A percentile compares a stretch with the other conserved stretches of the same genome.
Conservation (phyloP, 257 asterid genomes). For the Solanum stenotomum region DNA sequence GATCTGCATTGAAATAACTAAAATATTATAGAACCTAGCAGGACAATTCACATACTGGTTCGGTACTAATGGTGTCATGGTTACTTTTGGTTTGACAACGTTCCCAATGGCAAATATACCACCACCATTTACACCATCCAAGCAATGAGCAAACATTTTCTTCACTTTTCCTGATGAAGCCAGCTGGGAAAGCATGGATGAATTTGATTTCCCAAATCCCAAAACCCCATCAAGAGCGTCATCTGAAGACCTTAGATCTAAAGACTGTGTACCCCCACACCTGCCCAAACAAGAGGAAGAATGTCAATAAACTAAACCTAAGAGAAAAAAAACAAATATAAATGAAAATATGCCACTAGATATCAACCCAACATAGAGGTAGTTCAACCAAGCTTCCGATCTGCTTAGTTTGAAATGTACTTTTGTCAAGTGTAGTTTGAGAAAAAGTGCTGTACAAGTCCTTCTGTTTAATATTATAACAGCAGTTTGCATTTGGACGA, state of each 20-base stretch:
- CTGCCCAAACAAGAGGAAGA: slow-evolving; percentile 32
- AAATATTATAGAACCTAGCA: slow-evolving; percentile 1
- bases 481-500: not conserved
- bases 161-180: slow-evolving; percentile 85
- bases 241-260: slow-evolving; percentile 67
- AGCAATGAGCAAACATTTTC: slow-evolving; percentile 98
- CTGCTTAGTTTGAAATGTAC: not conserved
- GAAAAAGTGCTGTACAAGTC: not conserved
- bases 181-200: slow-evolving; percentile 94
- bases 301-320: not conserved
- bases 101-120: slow-evolving; percentile 99
- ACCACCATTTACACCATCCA: slow-evolving; percentile 96
- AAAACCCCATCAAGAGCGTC: slow-evolving; percentile 96
- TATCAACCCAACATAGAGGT: not conserved
- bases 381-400: not conserved
- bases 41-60: slow-evolving; percentile 57
- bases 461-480: not conserved
- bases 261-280: slow-evolving; percentile 90
- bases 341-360: not conserved
- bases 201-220: slow-evolving; percentile 93
- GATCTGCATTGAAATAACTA: not conserved
- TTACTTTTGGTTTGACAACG: slow-evolving; percentile 95
- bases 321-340: not conserved
- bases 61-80: slow-evolving; percentile 75
- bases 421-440: not conserved